These are phyloP conservation scores for Trichomonas tenax DNA, from an alignment of 208 protist species.

Conservation along the genomic window DNA sequence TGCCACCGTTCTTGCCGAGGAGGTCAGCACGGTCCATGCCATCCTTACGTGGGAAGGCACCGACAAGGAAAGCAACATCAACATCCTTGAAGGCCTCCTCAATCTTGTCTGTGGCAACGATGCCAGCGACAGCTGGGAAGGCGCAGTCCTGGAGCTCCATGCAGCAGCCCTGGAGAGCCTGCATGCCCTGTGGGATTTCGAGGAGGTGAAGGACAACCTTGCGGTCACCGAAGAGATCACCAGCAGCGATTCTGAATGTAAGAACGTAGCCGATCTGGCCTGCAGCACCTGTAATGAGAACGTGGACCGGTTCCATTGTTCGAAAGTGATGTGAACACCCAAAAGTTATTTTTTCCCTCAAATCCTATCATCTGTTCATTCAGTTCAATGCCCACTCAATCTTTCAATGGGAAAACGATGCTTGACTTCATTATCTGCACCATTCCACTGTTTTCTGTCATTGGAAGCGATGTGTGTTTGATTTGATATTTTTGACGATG, in stretches of 20 bases:
- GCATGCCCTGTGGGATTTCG: conserved; percentile 52
- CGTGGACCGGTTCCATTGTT: conserved; percentile 26
- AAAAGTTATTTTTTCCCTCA: not conserved
- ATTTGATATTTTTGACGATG: no score
- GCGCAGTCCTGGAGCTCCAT: conserved; percentile 47
- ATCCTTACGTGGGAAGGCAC: conserved; percentile 59
- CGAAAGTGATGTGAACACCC: not conserved
- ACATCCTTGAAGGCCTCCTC: conserved; percentile 31
- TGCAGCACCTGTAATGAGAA: conserved; percentile 74
- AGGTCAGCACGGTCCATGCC: conserved; percentile 88
- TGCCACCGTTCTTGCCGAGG: conserved; percentile 70
- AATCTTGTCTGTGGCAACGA: not conserved
- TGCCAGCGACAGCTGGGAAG: conserved; percentile 31
- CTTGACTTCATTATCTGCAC: no score
- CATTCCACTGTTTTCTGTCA: no score
- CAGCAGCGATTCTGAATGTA: conserved; percentile 66
- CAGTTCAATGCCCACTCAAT: not conserved
- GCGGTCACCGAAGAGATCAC: conserved; percentile 64
- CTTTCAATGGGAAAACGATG: not conserved
- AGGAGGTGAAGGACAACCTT: conserved; percentile 68
- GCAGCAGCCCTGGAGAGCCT: conserved; percentile 33
- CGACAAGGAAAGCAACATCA: conserved; percentile 56
- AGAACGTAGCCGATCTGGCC: conserved; percentile 82
- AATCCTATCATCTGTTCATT: not conserved
- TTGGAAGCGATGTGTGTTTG: no score